Base-by-base conservation (phyloP, 2,329 filamentous ascomycete genomes). In the Thelonectria rubi region DNA sequence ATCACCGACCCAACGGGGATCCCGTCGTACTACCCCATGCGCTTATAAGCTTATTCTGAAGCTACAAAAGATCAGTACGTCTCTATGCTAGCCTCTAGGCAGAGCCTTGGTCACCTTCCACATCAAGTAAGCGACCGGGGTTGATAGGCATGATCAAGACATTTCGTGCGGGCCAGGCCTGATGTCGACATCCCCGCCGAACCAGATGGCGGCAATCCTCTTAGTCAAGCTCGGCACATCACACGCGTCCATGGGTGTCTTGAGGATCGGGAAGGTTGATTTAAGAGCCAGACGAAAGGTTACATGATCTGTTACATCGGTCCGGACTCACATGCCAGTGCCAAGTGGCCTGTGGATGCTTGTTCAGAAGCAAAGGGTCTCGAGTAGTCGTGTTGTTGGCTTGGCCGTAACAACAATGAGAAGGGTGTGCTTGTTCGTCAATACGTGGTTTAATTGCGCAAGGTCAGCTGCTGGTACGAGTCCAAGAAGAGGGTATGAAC, bases 71-170 rank as follows among this genome's bases (percentile, higher is more conserved):
- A 18, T 21, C 32, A n/a, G 11, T 32, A 43, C 9, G n/a, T 17
- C 30, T 40, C 34, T 34, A 26, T 45, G 17, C 56, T 47, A 49
- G 48, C 34, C 39, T 43, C 30, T 34, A 21, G 39, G 17, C 2
- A 26, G 14, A 15, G 18, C 17, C 32, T 3, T 32, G 8, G 17
- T 86, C 54, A 62, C 59, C 59, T 62, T 62, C 59, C 54, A 9
- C 17, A 43, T 58, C 24, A 18, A 58, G 59, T 34, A 49, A 39
- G 30, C 18, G 17, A 32, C 24, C 12, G 39, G 30, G 26, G 17
- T 20, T 40, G 37, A 61, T 53, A 32, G 54, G 39, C 47, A 17
- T 15, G 3, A 40, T 40, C 20, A 34, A 34, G 43, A 14, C 34
- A 63, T 62, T 55, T 48, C 60, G 60, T 48, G 46, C 58, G 46